Conservation (phyloP, 1,139 yeast genomes). For the Spathaspora jeffriesii region DNA sequence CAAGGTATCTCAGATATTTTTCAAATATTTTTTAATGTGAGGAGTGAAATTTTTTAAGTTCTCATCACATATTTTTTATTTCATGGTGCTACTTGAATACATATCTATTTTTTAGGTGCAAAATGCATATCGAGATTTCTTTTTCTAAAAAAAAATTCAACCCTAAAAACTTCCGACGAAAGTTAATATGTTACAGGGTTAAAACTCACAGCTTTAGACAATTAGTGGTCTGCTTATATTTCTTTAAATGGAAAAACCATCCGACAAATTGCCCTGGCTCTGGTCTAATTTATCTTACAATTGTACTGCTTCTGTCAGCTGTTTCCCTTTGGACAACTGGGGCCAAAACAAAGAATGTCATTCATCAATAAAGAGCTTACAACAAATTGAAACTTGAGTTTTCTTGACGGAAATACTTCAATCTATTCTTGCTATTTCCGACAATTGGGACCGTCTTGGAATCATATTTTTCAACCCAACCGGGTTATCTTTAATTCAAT, state of each 20-base stretch:
- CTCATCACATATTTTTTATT: background rate
- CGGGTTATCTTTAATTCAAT: background rate
- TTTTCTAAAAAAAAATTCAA: background rate
- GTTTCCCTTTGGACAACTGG: too few relatives aligned
- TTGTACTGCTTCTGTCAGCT: background rate
- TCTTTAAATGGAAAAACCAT: background rate
- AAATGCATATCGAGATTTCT: background rate
- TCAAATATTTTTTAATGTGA: conserved; percentile 1
- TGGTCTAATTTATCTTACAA: background rate
- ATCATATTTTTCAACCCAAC: background rate
- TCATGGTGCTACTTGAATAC: too few relatives aligned
- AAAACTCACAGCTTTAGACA: background rate
- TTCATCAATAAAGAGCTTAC: too few relatives aligned
- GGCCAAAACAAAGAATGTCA: too few relatives aligned
- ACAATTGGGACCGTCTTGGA: background rate
- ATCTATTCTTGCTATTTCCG: too few relatives aligned
- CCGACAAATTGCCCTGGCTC: background rate
- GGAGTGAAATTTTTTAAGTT: background rate
- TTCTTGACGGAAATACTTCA: too few relatives aligned
- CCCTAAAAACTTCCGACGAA: background rate
- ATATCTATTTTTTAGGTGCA: background rate
- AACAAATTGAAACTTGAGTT: too few relatives aligned
- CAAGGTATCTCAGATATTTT: background rate
- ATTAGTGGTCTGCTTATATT: background rate
- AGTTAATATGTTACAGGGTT: background rate